Evolutionary conservation across 257 asterid genomes (phyloP), one percentile per base, ranked within the genome.

Genomic region (Lycium barbarum): DNA sequence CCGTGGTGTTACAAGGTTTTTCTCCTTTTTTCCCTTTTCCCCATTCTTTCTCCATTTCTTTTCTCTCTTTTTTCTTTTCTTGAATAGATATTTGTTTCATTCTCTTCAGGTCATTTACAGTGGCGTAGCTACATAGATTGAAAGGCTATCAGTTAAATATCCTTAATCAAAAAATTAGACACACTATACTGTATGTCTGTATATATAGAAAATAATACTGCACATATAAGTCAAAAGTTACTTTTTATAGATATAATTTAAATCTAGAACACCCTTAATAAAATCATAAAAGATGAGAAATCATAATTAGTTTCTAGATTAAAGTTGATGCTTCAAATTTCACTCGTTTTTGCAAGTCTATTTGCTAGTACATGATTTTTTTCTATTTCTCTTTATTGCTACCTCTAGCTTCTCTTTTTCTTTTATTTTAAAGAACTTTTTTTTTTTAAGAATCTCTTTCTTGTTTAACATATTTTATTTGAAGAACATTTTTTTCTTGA

Each of bases 1-100:
- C 92, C 97, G 99, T 57, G 99, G 99, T 63, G 99, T 95, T 57
- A 95, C 99, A 20, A 89, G 94, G 94, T 90, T 3, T 12, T 1
- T 18, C 38, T 38, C 1, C 0, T 47, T 53, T 17, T 0, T 17
- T 55, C 20, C 45, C 0, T 20, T 49, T 6, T 17, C 17, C 79
- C 78, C n/a, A 4, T 40, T n/a, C 8, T 74, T 8, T 22, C 10
- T 47, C 35, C 35, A 0, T 36, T n/a, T 20, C 2, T 4, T 66
- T 43, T 17, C 0, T 9, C 33, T 26, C 33, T 71, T 38, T 45
- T 1, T 38, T 49, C 3, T 15, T 17, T 78, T 84, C 10, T 35
- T 55, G 79, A 67, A 26, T 40, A 40, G 45, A 40, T 40, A 40
- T 40, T 40, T 40, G 6, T 40, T 40, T 40, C 6, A 4, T 3